A percentile compares a stretch with the other conserved stretches of the same genome.
phyloP scores from a whole-genome alignment of 805 yeast species.

The Kodamaea sagamina region DNA sequence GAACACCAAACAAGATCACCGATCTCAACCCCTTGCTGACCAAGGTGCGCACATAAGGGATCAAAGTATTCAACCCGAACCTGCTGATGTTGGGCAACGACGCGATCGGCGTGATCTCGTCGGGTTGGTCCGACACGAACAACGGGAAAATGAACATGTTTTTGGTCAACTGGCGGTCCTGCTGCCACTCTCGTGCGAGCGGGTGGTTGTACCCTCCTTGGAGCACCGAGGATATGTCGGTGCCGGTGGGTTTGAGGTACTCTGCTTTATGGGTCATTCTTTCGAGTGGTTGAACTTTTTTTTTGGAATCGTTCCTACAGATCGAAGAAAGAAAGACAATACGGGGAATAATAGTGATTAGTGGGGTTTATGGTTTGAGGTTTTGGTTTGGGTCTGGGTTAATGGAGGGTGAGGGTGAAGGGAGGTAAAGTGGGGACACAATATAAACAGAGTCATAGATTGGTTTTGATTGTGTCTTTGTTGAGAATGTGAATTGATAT shows the following conservation, averaged over 20 bases:
- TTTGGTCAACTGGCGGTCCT: conserved; percentile 77
- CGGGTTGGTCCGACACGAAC: conserved; percentile 77
- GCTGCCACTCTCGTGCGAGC: conserved; percentile 87
- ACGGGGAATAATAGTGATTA: background rate
- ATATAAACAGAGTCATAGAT: no score
- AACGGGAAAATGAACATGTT: conserved; percentile 92
- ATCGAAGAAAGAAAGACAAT: conserved; percentile 1
- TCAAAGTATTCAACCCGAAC: conserved; percentile 76
- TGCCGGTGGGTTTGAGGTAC: conserved; percentile 57
- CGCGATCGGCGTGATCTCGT: conserved; percentile 73
- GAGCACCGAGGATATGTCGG: conserved; percentile 71
- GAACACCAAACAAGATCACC: conserved; percentile 92
- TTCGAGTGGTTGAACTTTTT: background rate
- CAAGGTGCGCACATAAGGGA: conserved; percentile 67
- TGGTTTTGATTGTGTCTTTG: no score
- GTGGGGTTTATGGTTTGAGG: no score
- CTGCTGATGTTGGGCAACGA: conserved; percentile 88
- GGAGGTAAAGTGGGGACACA: no score
- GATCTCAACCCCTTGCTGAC: conserved; percentile 81
- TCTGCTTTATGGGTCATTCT: conserved; percentile 70
- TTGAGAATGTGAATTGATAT: no score
- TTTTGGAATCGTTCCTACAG: conserved; percentile 4
- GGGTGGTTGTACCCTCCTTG: conserved; percentile 97
- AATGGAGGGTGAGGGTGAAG: no score
- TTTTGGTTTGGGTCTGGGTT: background rate